Base-by-base conservation (phyloP, 306 rosid genomes). In the Rubus idaeus region DNA sequence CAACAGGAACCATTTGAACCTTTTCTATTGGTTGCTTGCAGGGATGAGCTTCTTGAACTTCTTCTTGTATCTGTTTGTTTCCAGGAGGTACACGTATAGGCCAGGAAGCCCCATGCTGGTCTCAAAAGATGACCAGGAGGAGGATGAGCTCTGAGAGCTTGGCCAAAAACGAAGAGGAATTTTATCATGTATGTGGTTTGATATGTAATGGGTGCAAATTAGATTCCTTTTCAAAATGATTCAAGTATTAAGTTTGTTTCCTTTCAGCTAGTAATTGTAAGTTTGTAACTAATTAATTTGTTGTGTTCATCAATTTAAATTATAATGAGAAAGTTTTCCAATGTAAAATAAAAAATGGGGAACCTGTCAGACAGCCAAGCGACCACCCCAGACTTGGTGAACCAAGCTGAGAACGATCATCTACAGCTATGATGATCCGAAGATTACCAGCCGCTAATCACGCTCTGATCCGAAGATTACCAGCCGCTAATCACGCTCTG, bases 11-110 rank as follows among this genome's bases (percentile, higher is more conserved):
- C 89, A 90, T 82, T 84, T 95, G 65, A 87, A 95, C 62, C 81
- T 88, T 41, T 95, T 95, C 84, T 95, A 80, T 71, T 86, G 84
- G 92, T 79, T 92, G 78, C 98, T 95, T 58, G 85, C 96, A 8
- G n/a, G 86, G 17, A 30, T 88, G 81, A 95, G 98, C 76, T 86
- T 90, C 78, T 35, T 87, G 76, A 95, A 95, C 82, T 92, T 95
- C 86, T 80, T 6, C 0, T 11, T 87, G 64, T 95, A 95, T 77
- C 26, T 95, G 81, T 52, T 89, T 58, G 92, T 82, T 63, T 76
- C 98, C 35, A 86, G 14, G 82, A 90, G 89, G 86, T 95, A 95
- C 80, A 90, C 84, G 78, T 88, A 95, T 53, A 86, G 96, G 77
- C 80, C 91, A 79, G 80, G 81, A 57, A 83, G 58, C 8, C 70